Conservation (phyloP, 2,329 filamentous ascomycete species). For the Cladosporium sp. region DNA sequence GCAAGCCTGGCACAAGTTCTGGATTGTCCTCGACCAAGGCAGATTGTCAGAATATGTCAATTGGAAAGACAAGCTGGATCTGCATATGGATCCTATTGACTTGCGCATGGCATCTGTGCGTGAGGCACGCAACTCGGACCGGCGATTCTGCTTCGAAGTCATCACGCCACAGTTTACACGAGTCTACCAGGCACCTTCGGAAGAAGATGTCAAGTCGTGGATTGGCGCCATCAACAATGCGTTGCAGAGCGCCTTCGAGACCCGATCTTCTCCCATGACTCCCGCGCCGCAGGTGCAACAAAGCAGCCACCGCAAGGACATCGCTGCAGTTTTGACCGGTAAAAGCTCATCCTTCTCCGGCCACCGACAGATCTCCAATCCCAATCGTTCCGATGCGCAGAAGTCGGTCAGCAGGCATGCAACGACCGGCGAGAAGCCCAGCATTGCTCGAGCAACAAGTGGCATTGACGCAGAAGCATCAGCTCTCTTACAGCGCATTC, state of each 20-base stretch:
- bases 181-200: constrained; percentile 94
- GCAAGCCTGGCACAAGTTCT: constrained; percentile 99
- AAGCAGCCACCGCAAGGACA: constrained; percentile 68
- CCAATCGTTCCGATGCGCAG: constrained; percentile 35
- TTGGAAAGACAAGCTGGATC: constrained; percentile 94
- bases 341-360: constrained; percentile 74
- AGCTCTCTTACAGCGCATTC: constrained; percentile 78
- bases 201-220: constrained; percentile 98
- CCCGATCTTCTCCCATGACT: constrained; percentile 45
- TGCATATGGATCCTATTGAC: constrained; percentile 98
- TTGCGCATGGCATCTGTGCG: constrained; percentile 93
- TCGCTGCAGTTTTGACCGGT: constrained; percentile 86
- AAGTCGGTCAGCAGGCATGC: constrained; percentile 74
- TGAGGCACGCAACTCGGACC: constrained; percentile 89
- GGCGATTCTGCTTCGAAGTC: constrained; percentile 96
- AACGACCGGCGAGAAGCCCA: constrained; percentile 84
- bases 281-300: constrained; percentile 39
- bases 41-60: constrained; percentile 98
- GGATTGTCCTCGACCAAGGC: constrained; percentile 96
- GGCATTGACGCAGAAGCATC: constrained; percentile 72
- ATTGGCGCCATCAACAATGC: constrained; percentile 96
- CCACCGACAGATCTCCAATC: constrained; percentile 46
- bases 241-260: constrained; percentile 90
- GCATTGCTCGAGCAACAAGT: constrained; percentile 61
- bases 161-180: constrained; percentile 95